Conservation (phyloP, 2,329 filamentous ascomycete genomes). For the Cercospora nicotianae region DNA sequence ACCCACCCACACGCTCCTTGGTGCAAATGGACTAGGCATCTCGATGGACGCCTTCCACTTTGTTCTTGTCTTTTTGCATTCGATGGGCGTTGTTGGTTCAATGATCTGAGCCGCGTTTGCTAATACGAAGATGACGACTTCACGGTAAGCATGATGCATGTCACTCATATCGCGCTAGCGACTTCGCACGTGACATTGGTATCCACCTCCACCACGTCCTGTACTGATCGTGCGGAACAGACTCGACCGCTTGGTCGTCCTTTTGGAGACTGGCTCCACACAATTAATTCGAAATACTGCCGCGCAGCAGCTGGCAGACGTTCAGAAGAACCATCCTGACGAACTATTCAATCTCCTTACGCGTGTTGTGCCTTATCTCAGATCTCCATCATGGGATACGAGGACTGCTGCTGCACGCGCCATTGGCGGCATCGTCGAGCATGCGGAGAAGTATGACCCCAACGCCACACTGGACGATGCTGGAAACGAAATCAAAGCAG, state of each 20-base stretch:
- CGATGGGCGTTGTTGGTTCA: not conserved
- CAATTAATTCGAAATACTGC: slow-evolving; percentile 94
- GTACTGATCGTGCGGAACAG: slow-evolving; percentile 29
- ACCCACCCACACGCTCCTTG: not conserved
- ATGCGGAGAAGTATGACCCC: slow-evolving; percentile 84
- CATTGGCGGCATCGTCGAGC: slow-evolving; percentile 87
- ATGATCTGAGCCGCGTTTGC: slow-evolving; percentile 4
- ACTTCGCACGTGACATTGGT: slow-evolving; percentile 7
- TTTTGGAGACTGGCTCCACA: slow-evolving; percentile 96
- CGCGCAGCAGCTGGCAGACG: slow-evolving; percentile 93
- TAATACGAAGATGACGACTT: slow-evolving; percentile 12
- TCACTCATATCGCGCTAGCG: slow-evolving; percentile 12
- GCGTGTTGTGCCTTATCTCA: slow-evolving; percentile 89
- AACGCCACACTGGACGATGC: slow-evolving; percentile 46
- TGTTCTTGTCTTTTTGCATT: slow-evolving; percentile 6
- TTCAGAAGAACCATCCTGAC: slow-evolving; percentile 96
- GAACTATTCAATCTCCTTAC: slow-evolving; percentile 95
- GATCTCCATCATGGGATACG: slow-evolving; percentile 96
- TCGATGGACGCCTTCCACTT: slow-evolving; percentile 10
- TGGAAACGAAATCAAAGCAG: slow-evolving; percentile 41
- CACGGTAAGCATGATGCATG: slow-evolving; percentile 16
- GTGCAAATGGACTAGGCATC: slow-evolving; percentile 3
- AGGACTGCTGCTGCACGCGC: slow-evolving; percentile 90
- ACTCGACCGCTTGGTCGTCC: slow-evolving; percentile 57
- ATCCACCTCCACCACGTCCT: not conserved